These are phyloP conservation scores for Fraxinus sp. DNA, from an alignment of 305 asterid species.

Conservation along the genomic window DNA sequence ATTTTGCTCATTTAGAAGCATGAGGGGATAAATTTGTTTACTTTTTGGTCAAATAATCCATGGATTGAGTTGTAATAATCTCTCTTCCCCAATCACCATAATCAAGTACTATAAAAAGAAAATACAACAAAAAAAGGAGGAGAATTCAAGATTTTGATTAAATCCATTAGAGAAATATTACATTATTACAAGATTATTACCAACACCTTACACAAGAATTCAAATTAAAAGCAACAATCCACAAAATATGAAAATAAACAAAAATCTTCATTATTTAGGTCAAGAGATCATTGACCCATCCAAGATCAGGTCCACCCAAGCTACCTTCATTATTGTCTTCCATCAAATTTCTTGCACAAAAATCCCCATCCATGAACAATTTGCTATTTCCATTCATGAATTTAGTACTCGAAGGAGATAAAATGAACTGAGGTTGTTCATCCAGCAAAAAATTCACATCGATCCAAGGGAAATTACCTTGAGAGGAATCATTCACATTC, in stretches of 20 bases:
- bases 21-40: no score
- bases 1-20: no score
- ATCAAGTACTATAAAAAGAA: no score
- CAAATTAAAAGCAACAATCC: conserved; percentile 15
- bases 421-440: conserved; percentile 50
- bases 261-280: conserved; percentile 34
- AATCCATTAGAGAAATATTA: not conserved
- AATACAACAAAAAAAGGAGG: not conserved
- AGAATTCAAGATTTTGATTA: not conserved
- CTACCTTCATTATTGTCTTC: conserved; percentile 37
- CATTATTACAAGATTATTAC: not conserved
- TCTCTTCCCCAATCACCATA: not conserved
- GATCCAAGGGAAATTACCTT: conserved; percentile 35
- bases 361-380: conserved; percentile 23
- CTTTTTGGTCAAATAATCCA: not conserved
- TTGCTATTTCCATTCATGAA: conserved; percentile 23
- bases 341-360: conserved; percentile 38
- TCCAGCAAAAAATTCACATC: conserved; percentile 49
- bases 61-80: not conserved
- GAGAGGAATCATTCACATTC: conserved; percentile 30
- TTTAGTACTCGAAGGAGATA: conserved; percentile 55
- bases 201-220: not conserved
- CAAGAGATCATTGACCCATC: conserved; percentile 82
- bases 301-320: conserved; percentile 70
- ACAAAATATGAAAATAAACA: conserved; percentile 21